Evolutionary conservation across 441 rosid genomes (phyloP).

Genomic region (Syzygium syzygioides): DNA sequence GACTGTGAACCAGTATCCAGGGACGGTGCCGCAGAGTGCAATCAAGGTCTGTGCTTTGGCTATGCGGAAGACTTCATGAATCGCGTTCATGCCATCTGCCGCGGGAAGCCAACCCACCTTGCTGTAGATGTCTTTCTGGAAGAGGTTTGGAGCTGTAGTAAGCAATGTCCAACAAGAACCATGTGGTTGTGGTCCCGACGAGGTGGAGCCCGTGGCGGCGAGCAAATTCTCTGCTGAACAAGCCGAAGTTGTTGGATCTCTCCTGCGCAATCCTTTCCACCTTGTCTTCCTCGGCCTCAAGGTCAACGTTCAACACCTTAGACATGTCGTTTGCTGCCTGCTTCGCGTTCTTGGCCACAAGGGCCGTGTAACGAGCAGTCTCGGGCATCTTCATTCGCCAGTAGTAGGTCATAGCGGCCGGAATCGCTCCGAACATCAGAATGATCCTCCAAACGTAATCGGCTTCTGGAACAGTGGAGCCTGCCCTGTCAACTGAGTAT

Average conservation of each 20-base stretch:
- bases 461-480: not conserved
- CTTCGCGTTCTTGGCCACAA: not conserved
- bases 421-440: not conserved
- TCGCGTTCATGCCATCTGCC: not conserved
- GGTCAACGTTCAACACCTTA: constrained; percentile 2
- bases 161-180: not conserved
- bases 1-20: constrained; percentile 3
- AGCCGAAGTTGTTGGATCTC: not conserved
- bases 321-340: constrained; percentile 5
- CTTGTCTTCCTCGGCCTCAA: constrained; percentile 1
- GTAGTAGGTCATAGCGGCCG: constrained; percentile 3
- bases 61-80: not conserved
- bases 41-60: not conserved
- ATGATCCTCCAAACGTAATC: constrained; percentile 1
- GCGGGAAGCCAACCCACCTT: not conserved
- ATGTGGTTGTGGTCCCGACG: not conserved
- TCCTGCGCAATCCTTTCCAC: not conserved
- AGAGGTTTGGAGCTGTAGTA: not conserved
- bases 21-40: constrained; percentile 5
- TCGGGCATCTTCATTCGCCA: constrained; percentile 12
- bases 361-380: constrained; percentile 9
- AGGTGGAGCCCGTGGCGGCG: not conserved
- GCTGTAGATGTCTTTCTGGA: not conserved
- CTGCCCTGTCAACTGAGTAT: accelerated
- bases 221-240: not conserved